phyloP scores from a whole-genome alignment of 2,329 filamentous ascomycete species.

The Phyllosticta citrichinensis region DNA sequence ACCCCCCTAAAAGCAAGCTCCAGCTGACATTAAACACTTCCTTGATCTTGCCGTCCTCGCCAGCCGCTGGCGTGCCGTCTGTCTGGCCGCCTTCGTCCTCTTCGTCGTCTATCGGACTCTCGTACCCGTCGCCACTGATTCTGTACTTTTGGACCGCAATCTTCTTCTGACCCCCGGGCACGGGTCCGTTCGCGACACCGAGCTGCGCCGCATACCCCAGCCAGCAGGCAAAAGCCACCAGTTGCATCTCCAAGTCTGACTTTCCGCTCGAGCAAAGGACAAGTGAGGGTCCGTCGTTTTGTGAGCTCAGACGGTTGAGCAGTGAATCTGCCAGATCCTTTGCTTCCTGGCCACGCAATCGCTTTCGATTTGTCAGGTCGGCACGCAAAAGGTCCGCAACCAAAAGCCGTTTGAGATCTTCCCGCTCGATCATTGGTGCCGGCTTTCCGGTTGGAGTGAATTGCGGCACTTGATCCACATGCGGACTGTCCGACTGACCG shows the following conservation, averaged over 20 bases:
- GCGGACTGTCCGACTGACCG: constrained; percentile 27
- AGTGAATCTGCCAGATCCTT: constrained; percentile 37
- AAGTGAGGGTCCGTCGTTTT: constrained; percentile 1
- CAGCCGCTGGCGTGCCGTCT: constrained; percentile 7
- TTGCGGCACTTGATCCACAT: constrained; percentile 15
- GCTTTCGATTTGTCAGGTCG: constrained; percentile 32
- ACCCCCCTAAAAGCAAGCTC: constrained; percentile 30
- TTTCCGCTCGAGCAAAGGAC: no score
- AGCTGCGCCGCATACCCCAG: constrained; percentile 26
- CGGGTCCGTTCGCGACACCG: constrained; percentile 26
- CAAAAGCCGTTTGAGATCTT: constrained; percentile 35
- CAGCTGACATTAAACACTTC: constrained; percentile 38
- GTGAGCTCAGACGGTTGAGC: constrained; percentile 22
- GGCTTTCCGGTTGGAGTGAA: not conserved
- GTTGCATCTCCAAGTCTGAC: constrained; percentile 18
- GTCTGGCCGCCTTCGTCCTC: constrained; percentile 20
- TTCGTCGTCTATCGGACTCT: constrained; percentile 31
- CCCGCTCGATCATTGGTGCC: constrained; percentile 18
- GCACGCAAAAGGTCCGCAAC: constrained; percentile 39
- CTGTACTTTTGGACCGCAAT: constrained; percentile 34
- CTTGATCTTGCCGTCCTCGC: constrained; percentile 17
- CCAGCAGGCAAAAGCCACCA: constrained; percentile 32
- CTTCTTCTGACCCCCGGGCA: constrained; percentile 22
- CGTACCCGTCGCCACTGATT: constrained; percentile 30
- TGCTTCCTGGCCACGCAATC: constrained; percentile 36